Percentiles rank a stretch among this genome's conserved stretches.
Evolutionary conservation across 257 asterid species (phyloP).

Genomic region (Solanum appendiculatum): DNA sequence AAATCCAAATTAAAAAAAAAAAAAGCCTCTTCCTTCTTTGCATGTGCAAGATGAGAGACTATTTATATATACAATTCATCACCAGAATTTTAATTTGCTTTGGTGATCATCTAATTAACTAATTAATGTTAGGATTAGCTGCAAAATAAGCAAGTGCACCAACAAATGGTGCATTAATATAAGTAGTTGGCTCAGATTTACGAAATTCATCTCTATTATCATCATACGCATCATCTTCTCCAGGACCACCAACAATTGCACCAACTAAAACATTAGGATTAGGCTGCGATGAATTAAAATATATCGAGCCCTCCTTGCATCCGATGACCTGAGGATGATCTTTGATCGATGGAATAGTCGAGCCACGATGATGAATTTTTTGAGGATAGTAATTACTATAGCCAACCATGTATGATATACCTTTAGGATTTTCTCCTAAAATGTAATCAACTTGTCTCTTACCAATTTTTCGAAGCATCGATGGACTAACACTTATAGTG

Average conservation of each 20-base stretch:
- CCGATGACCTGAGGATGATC: slow-evolving; percentile 55
- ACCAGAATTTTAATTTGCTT: not conserved
- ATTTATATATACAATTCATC: not conserved
- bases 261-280: slow-evolving; percentile 83
- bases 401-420: slow-evolving; percentile 96
- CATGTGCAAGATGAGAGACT: slow-evolving; percentile 66
- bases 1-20: not conserved
- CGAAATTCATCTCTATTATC: slow-evolving; percentile 57
- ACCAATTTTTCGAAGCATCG: slow-evolving; percentile 48
- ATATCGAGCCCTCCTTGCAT: slow-evolving; percentile 65
- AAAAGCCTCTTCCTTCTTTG: slow-evolving; percentile 62
- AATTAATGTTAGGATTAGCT: slow-evolving; percentile 44
- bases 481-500: slow-evolving; percentile 33
- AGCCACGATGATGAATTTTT: slow-evolving; percentile 83
- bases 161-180: slow-evolving; percentile 90
- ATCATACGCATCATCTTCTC: slow-evolving; percentile 62
- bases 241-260: slow-evolving; percentile 88
- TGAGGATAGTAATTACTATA: slow-evolving; percentile 64
- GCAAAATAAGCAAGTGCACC: slow-evolving; percentile 78
- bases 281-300: slow-evolving; percentile 67
- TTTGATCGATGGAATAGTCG: slow-evolving; percentile 58
- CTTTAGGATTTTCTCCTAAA: slow-evolving; percentile 84
- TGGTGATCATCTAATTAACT: not conserved
- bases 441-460: slow-evolving; percentile 77
- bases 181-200: slow-evolving; percentile 88